A percentile compares a stretch with the other conserved stretches of the same genome.
phyloP scores from a whole-genome alignment of 2,329 filamentous ascomycete species.

The Raffaelea ambrosiae region DNA sequence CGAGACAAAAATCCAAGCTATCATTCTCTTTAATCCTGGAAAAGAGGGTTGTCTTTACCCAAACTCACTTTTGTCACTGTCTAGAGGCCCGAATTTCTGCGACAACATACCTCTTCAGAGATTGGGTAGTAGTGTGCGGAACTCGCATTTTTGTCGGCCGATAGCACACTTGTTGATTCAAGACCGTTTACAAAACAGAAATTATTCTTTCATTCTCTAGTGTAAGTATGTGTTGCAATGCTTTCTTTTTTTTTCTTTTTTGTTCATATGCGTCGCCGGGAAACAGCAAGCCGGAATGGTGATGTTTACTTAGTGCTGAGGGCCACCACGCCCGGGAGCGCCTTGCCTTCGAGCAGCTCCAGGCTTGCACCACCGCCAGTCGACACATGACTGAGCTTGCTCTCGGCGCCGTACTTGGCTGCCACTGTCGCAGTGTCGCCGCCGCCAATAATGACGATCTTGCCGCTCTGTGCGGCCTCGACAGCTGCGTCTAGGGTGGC shows the following conservation, averaged over 20 bases:
- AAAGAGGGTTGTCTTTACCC: too few relatives aligned
- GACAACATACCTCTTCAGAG: too few relatives aligned
- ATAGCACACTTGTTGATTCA: too few relatives aligned
- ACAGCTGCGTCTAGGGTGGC: conserved; percentile 84
- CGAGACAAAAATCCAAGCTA: too few relatives aligned
- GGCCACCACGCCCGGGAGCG: conserved; percentile 84
- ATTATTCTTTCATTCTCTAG: too few relatives aligned
- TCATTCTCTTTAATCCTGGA: too few relatives aligned
- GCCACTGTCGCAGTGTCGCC: conserved; percentile 97
- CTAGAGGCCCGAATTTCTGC: too few relatives aligned
- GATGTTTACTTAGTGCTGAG: conserved; percentile 67
- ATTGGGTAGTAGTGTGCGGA: too few relatives aligned
- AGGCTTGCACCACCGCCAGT: conserved; percentile 93
- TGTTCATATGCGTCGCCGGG: background rate
- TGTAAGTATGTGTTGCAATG: too few relatives aligned
- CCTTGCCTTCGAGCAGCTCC: conserved; percentile 97
- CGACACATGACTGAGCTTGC: conserved; percentile 96
- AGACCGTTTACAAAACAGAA: too few relatives aligned
- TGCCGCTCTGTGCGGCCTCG: conserved; percentile 61
- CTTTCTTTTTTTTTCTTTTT: background rate
- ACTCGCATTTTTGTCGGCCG: too few relatives aligned
- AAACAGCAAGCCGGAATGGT: background rate
- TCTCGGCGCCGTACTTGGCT: conserved; percentile 92
- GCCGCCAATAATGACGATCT: conserved; percentile 97
- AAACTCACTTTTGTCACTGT: too few relatives aligned